Percentiles rank a stretch among this genome's conserved stretches.
Evolutionary conservation across 306 rosid genomes (phyloP).

Genomic region (Cucumis hystrix): DNA sequence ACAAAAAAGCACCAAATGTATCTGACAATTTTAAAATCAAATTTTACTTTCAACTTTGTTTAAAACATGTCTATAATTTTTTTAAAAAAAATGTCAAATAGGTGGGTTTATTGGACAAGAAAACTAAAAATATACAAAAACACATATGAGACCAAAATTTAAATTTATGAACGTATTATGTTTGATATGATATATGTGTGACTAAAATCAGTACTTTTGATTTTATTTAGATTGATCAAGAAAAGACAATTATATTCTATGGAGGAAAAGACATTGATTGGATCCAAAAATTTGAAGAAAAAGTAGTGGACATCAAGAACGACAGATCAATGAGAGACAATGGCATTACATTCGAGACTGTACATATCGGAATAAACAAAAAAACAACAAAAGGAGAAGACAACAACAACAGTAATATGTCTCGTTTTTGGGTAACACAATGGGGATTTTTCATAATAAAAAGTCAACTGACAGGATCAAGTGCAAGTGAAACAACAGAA

Average conservation of each 20-base stretch:
- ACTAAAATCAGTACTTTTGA: too few species aligned
- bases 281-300: conserved; percentile 40
- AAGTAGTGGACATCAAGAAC: conserved; percentile 19
- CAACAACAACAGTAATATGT: conserved; percentile 9
- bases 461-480: not conserved
- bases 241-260: conserved; percentile 39
- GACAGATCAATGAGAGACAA: conserved; percentile 13
- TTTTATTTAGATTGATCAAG: conserved; percentile 25
- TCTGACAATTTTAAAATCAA: too few species aligned
- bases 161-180: too few species aligned
- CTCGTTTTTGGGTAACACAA: conserved; percentile 29
- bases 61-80: too few species aligned
- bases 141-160: too few species aligned
- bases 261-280: conserved; percentile 55
- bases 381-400: conserved; percentile 9
- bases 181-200: too few species aligned
- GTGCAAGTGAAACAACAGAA: conserved; percentile 10
- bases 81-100: too few species aligned
- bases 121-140: too few species aligned
- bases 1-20: too few species aligned
- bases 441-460: not conserved
- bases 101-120: too few species aligned
- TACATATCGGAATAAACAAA: conserved; percentile 11
- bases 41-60: too few species aligned
- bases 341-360: conserved; percentile 11